These are phyloP conservation scores for Globisporangium yorkense DNA, from an alignment of 352 stramenopile species.

Conservation along the genomic window DNA sequence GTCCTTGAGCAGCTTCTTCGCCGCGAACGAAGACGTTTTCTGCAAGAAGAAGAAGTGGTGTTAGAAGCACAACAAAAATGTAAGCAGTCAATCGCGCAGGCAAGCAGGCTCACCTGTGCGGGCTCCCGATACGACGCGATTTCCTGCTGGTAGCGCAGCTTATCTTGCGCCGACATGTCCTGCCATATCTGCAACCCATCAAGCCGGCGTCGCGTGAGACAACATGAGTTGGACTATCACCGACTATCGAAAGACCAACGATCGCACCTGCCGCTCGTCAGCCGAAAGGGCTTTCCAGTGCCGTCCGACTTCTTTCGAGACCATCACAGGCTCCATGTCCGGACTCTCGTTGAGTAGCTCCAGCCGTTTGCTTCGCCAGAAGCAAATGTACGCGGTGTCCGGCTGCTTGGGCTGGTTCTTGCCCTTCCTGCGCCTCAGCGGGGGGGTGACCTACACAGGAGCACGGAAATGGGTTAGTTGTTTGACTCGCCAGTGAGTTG, in stretches of 20 bases:
- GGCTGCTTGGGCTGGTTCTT: slow-evolving; percentile 38
- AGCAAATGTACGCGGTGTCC: slow-evolving; percentile 63
- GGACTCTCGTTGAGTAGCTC: slow-evolving; percentile 38
- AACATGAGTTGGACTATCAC: neutral
- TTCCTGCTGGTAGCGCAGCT: slow-evolving; percentile 46
- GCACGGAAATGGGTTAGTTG: neutral
- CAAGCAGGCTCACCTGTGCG: neutral
- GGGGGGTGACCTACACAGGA: slow-evolving; percentile 1
- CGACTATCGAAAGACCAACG: neutral
- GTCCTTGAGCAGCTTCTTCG: slow-evolving; percentile 23
- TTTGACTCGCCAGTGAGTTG: neutral
- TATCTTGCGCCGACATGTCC: slow-evolving; percentile 39
- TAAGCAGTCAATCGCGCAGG: neutral
- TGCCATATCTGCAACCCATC: slow-evolving; percentile 28
- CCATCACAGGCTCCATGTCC: slow-evolving; percentile 25
- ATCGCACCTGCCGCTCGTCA: slow-evolving; percentile 26
- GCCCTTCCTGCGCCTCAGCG: slow-evolving; percentile 30
- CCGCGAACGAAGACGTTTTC: slow-evolving; percentile 3
- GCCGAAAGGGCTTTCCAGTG: slow-evolving; percentile 39
- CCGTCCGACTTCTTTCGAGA: slow-evolving; percentile 45
- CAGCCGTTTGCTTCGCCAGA: slow-evolving; percentile 40
- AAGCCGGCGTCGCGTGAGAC: neutral
- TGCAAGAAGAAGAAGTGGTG: neutral
- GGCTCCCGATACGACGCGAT: slow-evolving; percentile 31
- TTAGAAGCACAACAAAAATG: neutral